These are phyloP conservation scores for Didymella exigua DNA, from an alignment of 2,329 filamentous ascomycete species.

Conservation along the genomic window DNA sequence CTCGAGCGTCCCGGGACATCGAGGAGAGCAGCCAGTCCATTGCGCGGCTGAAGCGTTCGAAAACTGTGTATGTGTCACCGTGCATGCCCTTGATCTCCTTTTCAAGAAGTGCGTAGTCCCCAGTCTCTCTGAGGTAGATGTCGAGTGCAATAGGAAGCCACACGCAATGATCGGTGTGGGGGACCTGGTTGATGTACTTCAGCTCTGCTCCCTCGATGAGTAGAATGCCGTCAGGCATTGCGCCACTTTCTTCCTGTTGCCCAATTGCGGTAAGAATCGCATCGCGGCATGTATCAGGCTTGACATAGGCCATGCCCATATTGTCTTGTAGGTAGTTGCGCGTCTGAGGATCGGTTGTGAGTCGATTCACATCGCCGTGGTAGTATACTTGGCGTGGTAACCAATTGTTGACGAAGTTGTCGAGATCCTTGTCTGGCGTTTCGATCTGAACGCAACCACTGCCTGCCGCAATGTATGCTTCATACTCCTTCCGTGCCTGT, in stretches of 20 bases:
- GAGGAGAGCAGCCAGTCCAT: constrained; percentile 61
- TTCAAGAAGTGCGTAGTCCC: constrained; percentile 58
- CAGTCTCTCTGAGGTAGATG: constrained; percentile 62
- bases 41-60: constrained; percentile 61
- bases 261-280: constrained; percentile 58
- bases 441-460: constrained; percentile 59
- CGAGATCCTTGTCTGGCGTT: constrained; percentile 60
- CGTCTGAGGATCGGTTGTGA: constrained; percentile 65
- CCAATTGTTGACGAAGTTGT: constrained; percentile 66
- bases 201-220: constrained; percentile 61
- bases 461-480: constrained; percentile 58
- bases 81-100: constrained; percentile 52
- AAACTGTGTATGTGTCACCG: constrained; percentile 57
- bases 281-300: constrained; percentile 56
- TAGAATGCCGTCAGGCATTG: constrained; percentile 64
- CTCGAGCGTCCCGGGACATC: constrained; percentile 57
- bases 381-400: constrained; percentile 64
- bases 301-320: constrained; percentile 66
- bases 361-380: constrained; percentile 64
- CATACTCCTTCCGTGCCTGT: constrained; percentile 55
- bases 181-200: constrained; percentile 67
- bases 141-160: constrained; percentile 63
- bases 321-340: constrained; percentile 66
- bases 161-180: constrained; percentile 65
- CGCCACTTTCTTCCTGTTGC: constrained; percentile 61